Base-by-base conservation (phyloP, 129 eudicot species). In the Pittosporum tobira region DNA sequence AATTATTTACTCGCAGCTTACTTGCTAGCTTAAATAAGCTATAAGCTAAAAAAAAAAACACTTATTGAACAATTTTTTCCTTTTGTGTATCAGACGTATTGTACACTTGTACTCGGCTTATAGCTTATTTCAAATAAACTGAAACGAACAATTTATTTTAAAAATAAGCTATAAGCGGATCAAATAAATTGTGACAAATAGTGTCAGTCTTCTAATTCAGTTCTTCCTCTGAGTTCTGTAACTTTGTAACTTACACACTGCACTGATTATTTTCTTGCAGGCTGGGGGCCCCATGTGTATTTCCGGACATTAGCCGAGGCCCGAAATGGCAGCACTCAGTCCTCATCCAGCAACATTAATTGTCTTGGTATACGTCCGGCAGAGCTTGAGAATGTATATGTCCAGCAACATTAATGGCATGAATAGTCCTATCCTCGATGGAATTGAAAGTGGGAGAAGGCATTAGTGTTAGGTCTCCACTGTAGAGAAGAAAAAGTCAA, bases 281-380 rank as follows among this genome's bases (percentile, higher is more conserved):
- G 73, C 47, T 69, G 73, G 73, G 67, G 67, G 7, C 73, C 73
- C 15, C 73, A 69, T 28, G 60, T 29, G 21, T 69, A 69, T n/a
- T 60, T 69, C 38, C 73, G 60, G 47, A 50, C 63, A 48, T 46
- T 69, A 53, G 67, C 66, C n/a, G 73, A 59, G 2, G 25, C 73
- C 24, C 20, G 38, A 48, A 58, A 48, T 48, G 73, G 56, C 46
- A 11, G 56, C 46, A 11, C 26, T 45, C 62, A 65, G 22, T 27
- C 50, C 60, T 40, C 62, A 19, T 37, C 47, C 21, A 65, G 28
- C 62, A 65, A 51, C 42, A 24, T 18, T 43, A 65, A 65, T 53
- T 28, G 43, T 54, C 70, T 31, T 27, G 62, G 43, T 25, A 14
- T 40, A 42, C 45, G 45, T 55, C 45, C 44, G 0, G 28, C 61